Base-by-base conservation (phyloP, 2,329 filamentous ascomycete genomes). In the Immersiporthe knoxdaviesiana region DNA sequence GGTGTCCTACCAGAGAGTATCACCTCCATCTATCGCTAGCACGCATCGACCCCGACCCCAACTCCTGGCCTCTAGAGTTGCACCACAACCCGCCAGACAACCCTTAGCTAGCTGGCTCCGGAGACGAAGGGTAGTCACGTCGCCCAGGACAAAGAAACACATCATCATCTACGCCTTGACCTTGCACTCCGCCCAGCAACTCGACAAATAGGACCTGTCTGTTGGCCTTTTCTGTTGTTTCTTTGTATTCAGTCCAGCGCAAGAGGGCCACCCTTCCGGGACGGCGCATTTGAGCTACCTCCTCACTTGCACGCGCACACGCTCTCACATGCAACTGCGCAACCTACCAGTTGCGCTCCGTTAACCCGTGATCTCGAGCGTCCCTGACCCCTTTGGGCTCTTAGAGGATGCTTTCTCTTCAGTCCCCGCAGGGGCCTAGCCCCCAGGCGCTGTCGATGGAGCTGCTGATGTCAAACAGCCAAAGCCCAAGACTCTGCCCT, bases 401-500 rank as follows among this genome's bases (percentile, higher is more conserved):
- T 41, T 60, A 54, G 66, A 71, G 39, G 67, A 88, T 88, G 85
- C 80, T 87, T 74, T 83, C 85, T 64, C 78, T 85, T 71, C 84
- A 84, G 75, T 82, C 85, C 72, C 82, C 87, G 76, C 85, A 88
- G 77, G 82, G 80, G 59, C 78, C 81, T 70, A 75, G 77, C 69
- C 78, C 63, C 76, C 79, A 71, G 76, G 73, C 69, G 76, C 74
- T 76, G 74, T 77, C 74, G 82, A 84, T 58, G 85, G 87, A 72
- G 81, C 80, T 72, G 81, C 80, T 68, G 86, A 88, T 74, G 79
- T 78, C 74, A 84, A 84, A 74, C 84, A 85, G 73, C 85, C 87
- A 76, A 88, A 89, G 74, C 87, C 87, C 73, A 88, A 89, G 79
- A 87, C 85, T 63, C 77, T 89, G 71, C 87, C 87, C 68, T 90